Conservation (phyloP, 2,329 filamentous ascomycete genomes). For the Colletotrichum sp. region DNA sequence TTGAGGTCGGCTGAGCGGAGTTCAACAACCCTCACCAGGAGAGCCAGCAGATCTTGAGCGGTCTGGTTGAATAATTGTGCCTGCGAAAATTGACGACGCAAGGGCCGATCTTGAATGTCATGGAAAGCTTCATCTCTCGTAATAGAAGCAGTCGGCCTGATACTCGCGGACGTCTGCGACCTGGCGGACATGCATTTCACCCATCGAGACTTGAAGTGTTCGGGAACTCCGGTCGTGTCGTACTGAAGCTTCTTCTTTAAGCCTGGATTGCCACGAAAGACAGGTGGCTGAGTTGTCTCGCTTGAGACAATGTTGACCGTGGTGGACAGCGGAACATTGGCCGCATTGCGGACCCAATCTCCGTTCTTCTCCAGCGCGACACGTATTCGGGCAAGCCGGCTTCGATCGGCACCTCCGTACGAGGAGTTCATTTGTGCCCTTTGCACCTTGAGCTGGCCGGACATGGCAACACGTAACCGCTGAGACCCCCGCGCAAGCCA, state of each 20-base stretch:
- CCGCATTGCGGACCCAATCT: neutral
- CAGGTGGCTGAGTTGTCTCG: neutral
- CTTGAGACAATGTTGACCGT: neutral
- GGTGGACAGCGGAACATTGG: neutral
- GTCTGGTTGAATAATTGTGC: neutral
- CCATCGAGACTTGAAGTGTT: neutral
- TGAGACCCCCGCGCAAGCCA: neutral
- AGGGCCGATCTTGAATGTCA: neutral
- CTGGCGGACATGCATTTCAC: neutral
- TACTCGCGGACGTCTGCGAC: neutral
- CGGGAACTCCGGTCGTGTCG: neutral
- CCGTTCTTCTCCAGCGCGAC: neutral
- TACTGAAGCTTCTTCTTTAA: neutral
- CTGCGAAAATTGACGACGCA: neutral
- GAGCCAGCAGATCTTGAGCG: neutral
- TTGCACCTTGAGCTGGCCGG: neutral
- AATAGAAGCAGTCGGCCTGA: neutral
- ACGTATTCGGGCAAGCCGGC: neutral
- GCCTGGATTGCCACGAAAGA: neutral
- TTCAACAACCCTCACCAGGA: neutral
- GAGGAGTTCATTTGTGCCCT: neutral
- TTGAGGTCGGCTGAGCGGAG: neutral
- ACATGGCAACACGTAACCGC: neutral
- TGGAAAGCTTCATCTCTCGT: neutral
- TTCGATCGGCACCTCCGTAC: neutral